These are phyloP conservation scores for Xylaria sp. DNA, from an alignment of 2,329 filamentous ascomycete genomes.

Conservation along the genomic window DNA sequence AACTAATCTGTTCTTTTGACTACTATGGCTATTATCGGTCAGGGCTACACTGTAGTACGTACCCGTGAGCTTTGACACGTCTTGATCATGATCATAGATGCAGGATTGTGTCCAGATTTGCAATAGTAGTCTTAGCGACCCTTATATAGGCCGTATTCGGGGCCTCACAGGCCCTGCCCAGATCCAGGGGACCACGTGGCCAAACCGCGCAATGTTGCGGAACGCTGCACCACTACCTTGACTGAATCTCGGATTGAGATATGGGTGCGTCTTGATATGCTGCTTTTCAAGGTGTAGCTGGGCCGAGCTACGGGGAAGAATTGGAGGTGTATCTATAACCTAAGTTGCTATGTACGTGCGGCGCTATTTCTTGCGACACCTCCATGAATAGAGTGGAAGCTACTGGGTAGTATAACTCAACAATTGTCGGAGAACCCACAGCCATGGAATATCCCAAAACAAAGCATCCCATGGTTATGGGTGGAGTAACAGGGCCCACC, in stretches of 20 bases:
- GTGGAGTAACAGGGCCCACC: neutral
- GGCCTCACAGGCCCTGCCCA: too few species aligned
- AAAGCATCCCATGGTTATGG: too few species aligned
- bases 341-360: too few species aligned
- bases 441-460: neutral
- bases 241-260: neutral
- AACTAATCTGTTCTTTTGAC: too few species aligned
- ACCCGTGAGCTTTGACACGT: neutral
- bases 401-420: too few species aligned
- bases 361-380: too few species aligned
- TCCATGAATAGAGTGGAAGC: too few species aligned
- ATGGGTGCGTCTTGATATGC: neutral
- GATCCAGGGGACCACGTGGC: constrained; percentile 10
- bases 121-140: neutral
- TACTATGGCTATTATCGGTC: neutral
- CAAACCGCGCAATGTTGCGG: neutral
- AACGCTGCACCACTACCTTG: neutral
- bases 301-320: too few species aligned
- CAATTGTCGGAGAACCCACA: too few species aligned
- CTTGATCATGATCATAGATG: neutral
- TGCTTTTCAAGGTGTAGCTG: too few species aligned
- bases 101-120: neutral
- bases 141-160: neutral
- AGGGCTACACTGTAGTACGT: neutral
- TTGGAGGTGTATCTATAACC: too few species aligned